Conservation (phyloP, 768 basidiomycete genomes). For the Pisolithus sp. region DNA sequence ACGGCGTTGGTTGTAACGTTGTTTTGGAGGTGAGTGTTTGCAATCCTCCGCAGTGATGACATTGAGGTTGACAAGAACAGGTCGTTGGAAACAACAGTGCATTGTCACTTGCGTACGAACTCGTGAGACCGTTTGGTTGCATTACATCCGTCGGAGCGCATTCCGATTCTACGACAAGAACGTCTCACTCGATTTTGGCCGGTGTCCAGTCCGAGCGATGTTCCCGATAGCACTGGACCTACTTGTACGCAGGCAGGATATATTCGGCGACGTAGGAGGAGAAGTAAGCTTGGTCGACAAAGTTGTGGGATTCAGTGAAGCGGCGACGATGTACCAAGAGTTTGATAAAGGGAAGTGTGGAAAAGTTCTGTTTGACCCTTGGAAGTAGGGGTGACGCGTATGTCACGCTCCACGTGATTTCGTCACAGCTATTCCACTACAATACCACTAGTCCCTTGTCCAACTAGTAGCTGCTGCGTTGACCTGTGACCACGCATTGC, state of each 20-base stretch:
- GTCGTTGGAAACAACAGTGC: constrained; percentile 67
- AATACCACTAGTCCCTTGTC: not conserved
- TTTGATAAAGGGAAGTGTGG: constrained; percentile 72
- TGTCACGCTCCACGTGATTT: constrained; percentile 20
- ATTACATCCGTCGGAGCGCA: constrained; percentile 75
- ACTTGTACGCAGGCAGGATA: constrained; percentile 61
- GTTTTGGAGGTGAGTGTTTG: constrained; percentile 52
- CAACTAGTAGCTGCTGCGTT: not conserved
- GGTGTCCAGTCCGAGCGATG: constrained; percentile 75
- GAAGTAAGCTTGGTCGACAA: constrained; percentile 59
- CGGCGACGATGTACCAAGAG: constrained; percentile 50
- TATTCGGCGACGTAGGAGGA: constrained; percentile 67
- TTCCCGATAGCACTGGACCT: constrained; percentile 67
- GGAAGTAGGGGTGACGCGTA: constrained; percentile 33
- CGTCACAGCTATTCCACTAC: not conserved
- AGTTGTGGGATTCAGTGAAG: constrained; percentile 54
- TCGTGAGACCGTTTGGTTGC: constrained; percentile 71
- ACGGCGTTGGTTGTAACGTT: constrained; percentile 52
- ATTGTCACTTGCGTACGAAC: constrained; percentile 55
- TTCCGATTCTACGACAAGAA: constrained; percentile 67
- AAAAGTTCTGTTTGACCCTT: constrained; percentile 74
- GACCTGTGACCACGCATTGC: not conserved
- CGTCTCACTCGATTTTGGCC: constrained; percentile 72
- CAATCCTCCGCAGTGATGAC: not conserved
- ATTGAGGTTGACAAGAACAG: constrained; percentile 28